Percentiles rank a stretch among this genome's conserved stretches.
These are phyloP conservation scores for Globisporangium viniferum DNA, from an alignment of 352 stramenopile species.

Conservation along the genomic window DNA sequence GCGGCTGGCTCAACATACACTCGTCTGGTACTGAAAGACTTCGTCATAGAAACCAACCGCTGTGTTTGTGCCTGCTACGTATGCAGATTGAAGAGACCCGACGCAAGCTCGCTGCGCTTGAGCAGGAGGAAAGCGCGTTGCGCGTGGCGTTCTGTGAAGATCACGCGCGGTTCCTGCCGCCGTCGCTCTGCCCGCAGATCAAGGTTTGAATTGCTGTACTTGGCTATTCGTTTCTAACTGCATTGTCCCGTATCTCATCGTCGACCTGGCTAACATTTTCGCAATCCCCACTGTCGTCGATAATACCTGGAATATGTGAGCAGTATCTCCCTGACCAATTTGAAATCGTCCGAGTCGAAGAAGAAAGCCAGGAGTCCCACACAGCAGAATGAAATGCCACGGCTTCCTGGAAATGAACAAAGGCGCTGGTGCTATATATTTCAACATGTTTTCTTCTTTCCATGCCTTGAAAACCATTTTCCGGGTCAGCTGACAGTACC, in stretches of 20 bases:
- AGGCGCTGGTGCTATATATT: slow-evolving; percentile 1
- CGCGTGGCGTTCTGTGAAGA: slow-evolving; percentile 51
- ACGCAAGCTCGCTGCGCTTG: slow-evolving; percentile 41
- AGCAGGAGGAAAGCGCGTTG: slow-evolving; percentile 43
- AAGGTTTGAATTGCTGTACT: slow-evolving; percentile 30
- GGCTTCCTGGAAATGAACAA: neutral
- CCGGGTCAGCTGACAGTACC: neutral
- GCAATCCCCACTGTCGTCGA: no score
- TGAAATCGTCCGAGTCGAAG: slow-evolving; percentile 32
- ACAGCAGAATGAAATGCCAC: neutral
- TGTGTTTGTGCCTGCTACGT: neutral
- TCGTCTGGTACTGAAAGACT: neutral
- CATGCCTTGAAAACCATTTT: neutral
- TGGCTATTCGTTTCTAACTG: neutral
- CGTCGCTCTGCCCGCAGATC: slow-evolving; percentile 69
- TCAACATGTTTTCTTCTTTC: slow-evolving; percentile 1
- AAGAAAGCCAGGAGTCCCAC: slow-evolving; percentile 1
- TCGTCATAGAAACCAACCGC: neutral
- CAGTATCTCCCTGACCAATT: slow-evolving; percentile 57
- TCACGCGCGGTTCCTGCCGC: slow-evolving; percentile 64
- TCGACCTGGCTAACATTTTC: neutral
- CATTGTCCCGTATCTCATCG: neutral
- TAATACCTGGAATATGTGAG: neutral
- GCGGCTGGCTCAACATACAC: neutral
- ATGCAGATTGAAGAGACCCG: slow-evolving; percentile 56